These are phyloP conservation scores for Trichoderma harzianum DNA, from an alignment of 2,329 filamentous ascomycete species.

Conservation along the genomic window DNA sequence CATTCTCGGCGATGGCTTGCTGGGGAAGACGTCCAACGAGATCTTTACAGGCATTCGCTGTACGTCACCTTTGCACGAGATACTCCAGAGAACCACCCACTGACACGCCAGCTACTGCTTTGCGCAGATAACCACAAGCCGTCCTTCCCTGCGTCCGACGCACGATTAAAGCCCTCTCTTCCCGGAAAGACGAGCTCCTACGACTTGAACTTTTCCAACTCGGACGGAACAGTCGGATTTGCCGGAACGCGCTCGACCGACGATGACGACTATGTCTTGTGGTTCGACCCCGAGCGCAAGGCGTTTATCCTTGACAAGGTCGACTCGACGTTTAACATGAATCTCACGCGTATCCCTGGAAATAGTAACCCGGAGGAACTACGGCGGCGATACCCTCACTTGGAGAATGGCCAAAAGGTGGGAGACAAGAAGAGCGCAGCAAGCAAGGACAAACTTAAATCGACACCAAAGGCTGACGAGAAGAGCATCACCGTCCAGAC, in stretches of 20 bases:
- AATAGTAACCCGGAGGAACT: slow-evolving; percentile 62
- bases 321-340: slow-evolving; percentile 83
- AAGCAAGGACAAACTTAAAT: slow-evolving; percentile 26
- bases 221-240: slow-evolving; percentile 57
- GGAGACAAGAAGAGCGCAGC: slow-evolving; percentile 25
- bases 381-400: slow-evolving; percentile 63
- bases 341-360: slow-evolving; percentile 67
- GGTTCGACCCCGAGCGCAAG: slow-evolving; percentile 72
- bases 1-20: slow-evolving; percentile 59
- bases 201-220: slow-evolving; percentile 53
- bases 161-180: slow-evolving; percentile 50
- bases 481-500: slow-evolving; percentile 26
- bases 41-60: slow-evolving; percentile 60
- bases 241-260: slow-evolving; percentile 56
- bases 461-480: slow-evolving; percentile 23
- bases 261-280: slow-evolving; percentile 60
- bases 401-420: slow-evolving; percentile 42
- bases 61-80: slow-evolving; percentile 29
- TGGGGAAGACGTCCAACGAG: slow-evolving; percentile 55
- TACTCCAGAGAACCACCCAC: not conserved
- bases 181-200: slow-evolving; percentile 51
- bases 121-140: slow-evolving; percentile 61
- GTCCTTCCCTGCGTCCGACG: slow-evolving; percentile 46
- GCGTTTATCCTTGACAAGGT: slow-evolving; percentile 80
- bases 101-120: slow-evolving; percentile 12